A percentile compares a stretch with the other conserved stretches of the same genome.
Conservation (phyloP, 2,329 filamentous ascomycete genomes). For the Dactylonectria macrodidyma region DNA sequence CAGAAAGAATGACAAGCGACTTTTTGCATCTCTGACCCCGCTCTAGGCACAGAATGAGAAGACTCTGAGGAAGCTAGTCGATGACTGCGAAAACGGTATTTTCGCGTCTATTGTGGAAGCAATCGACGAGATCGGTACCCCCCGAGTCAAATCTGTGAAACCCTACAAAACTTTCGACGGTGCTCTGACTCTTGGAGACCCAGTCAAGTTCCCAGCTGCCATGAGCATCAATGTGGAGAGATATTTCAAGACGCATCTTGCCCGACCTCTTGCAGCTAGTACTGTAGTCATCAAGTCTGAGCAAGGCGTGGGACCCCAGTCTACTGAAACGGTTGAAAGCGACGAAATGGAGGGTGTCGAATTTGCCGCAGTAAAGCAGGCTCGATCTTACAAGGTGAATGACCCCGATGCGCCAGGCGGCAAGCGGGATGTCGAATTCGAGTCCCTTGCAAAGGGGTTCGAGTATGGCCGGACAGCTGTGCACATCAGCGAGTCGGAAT, state of each 20-base stretch:
- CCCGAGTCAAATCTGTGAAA: conserved; percentile 81
- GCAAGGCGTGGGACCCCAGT: conserved; percentile 62
- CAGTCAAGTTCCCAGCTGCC: conserved; percentile 79
- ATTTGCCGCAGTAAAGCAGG: conserved; percentile 80
- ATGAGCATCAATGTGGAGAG: conserved; percentile 90
- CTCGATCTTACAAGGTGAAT: conserved; percentile 85
- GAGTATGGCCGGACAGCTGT: conserved; percentile 95
- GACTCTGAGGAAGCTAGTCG: conserved; percentile 74
- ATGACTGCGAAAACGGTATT: conserved; percentile 76
- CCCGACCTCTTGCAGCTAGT: conserved; percentile 81
- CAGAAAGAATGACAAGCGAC: conserved; percentile 12
- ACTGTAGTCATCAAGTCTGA: conserved; percentile 77
- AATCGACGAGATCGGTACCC: conserved; percentile 83
- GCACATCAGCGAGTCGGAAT: conserved; percentile 87
- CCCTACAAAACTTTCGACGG: conserved; percentile 87
- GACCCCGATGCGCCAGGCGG: conserved; percentile 82
- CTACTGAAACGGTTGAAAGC: conserved; percentile 63
- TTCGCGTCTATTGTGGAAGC: conserved; percentile 92
- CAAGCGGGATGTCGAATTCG: conserved; percentile 85
- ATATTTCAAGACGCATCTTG: conserved; percentile 88
- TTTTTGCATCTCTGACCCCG: conserved; percentile 19
- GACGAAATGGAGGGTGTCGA: conserved; percentile 67
- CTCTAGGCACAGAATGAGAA: conserved; percentile 75
- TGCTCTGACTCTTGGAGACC: conserved; percentile 83
- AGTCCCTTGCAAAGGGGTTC: conserved; percentile 92